Percentiles rank a stretch among this genome's conserved stretches.
phyloP scores from a whole-genome alignment of 116 monocot species.

The Zostera marina region DNA sequence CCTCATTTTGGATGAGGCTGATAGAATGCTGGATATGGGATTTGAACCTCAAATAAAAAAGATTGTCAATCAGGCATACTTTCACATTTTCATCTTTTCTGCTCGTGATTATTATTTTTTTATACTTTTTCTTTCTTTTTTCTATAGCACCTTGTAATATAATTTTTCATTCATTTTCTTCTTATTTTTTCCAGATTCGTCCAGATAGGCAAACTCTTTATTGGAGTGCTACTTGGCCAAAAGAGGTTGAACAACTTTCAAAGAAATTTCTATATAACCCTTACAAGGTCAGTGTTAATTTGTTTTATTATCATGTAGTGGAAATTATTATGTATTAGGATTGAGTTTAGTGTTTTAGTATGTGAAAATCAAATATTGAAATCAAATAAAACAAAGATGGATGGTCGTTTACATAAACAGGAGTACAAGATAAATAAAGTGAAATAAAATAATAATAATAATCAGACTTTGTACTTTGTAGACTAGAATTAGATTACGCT shows the following conservation, averaged over 20 bases:
- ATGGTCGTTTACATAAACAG: too few species aligned
- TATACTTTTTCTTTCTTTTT: background rate
- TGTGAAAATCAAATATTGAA: background rate
- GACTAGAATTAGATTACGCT: too few species aligned
- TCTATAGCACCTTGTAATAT: background rate
- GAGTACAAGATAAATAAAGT: too few species aligned
- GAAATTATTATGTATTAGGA: background rate
- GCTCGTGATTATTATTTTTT: background rate
- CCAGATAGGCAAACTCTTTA: conserved; percentile 97
- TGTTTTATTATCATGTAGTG: too few species aligned
- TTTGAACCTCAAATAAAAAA: conserved; percentile 99
- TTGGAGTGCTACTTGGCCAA: conserved; percentile 99
- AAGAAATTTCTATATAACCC: conserved; percentile 83
- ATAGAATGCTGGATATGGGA: conserved; percentile 99
- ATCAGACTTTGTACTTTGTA: too few species aligned
- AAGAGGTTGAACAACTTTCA: conserved; percentile 94
- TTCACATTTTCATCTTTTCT: background rate
- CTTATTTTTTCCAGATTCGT: conserved; percentile 46
- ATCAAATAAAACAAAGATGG: too few species aligned
- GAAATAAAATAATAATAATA: too few species aligned
- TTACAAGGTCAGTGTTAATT: conserved; percentile 67
- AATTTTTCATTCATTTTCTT: background rate
- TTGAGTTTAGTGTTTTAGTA: background rate
- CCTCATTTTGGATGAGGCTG: conserved; percentile 98
- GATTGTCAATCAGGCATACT: conserved; percentile 79